A percentile compares a stretch with the other conserved stretches of the same genome.
Conservation (phyloP, 2,329 filamentous ascomycete genomes). For the Monosporascus ibericus region DNA sequence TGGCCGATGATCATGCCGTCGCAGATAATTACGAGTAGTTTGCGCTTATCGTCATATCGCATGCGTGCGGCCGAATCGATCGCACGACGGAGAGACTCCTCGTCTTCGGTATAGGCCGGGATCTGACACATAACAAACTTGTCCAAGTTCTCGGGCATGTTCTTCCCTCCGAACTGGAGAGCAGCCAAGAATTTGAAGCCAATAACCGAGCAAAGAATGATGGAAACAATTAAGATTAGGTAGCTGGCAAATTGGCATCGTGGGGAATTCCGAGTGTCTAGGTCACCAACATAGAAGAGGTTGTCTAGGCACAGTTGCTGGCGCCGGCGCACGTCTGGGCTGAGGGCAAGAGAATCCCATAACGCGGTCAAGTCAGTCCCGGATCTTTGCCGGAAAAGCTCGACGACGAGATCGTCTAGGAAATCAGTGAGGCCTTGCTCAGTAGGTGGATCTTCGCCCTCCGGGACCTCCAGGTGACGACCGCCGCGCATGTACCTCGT, state of each 20-base stretch:
- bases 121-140: slow-evolving; percentile 99
- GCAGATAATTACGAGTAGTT: slow-evolving; percentile 85
- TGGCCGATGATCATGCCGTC: slow-evolving; percentile 99
- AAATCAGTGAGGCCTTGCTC: slow-evolving; percentile 60
- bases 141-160: slow-evolving; percentile 88
- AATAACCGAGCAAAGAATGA: slow-evolving; percentile 74
- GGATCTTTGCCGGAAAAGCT: slow-evolving; percentile 69
- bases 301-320: slow-evolving; percentile 88
- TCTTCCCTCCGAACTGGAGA: slow-evolving; percentile 88
- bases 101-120: slow-evolving; percentile 95
- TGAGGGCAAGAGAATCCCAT: slow-evolving; percentile 67
- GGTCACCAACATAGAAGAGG: slow-evolving; percentile 85
- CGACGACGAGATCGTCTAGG: slow-evolving; percentile 68
- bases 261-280: slow-evolving; percentile 83
- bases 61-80: slow-evolving; percentile 94
- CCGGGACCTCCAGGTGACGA: slow-evolving; percentile 52
- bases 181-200: slow-evolving; percentile 96
- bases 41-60: slow-evolving; percentile 97
- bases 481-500: slow-evolving; percentile 77
- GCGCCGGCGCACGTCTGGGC: slow-evolving; percentile 47
- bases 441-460: slow-evolving; percentile 42
- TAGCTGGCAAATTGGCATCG: slow-evolving; percentile 86
- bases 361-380: slow-evolving; percentile 78
- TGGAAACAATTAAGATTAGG: slow-evolving; percentile 78
- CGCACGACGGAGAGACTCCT: slow-evolving; percentile 91